Evolutionary conservation across 176 grass and related monocot species (phyloP), one percentile per base, ranked within the genome.

Genomic region (Guadua angustifolia): DNA sequence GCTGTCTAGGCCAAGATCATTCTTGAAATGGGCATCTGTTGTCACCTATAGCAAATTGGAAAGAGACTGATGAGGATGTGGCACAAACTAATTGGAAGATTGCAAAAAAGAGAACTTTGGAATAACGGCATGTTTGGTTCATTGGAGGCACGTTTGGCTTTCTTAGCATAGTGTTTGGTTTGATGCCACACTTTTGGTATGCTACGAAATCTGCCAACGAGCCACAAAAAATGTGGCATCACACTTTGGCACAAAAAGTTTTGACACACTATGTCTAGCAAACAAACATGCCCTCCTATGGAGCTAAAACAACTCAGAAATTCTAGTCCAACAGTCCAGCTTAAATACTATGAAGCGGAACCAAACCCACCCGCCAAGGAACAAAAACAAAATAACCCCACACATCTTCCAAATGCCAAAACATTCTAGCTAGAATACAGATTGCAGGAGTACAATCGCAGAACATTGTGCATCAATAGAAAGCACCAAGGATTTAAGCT

Each of bases 1-100:
- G 43, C 88, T 90, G 79, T 90, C 88, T 6, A 90, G 74, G 22
- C 79, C 88, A 62, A 90, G 88, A 83, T 90, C 88, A 79, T 87
- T 86, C 84, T 90, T 90, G 60, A 90, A 90, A 66, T 87, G 88
- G 51, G 84, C 79, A 74, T 90, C 84, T 69, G 84, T 74, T 50
- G 80, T 83, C 79, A 90, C 84, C 88, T 90, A 14, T 25, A 68
- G 4, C 5, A 26, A 43, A 55, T 61, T 70, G 18, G 52, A 50
- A 78, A 44, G 29, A 79, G 73, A 79, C 21, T 32, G 49, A 43
- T n/a, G 9, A 73, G 14, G 2, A 62, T 73, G 74, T 87, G 19
- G 35, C 6, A 1, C 11, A 9, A 12, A 56, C 7, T n/a, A 39
- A n/a, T 26, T 51, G 5, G 16, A 32, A 42, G n/a, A 29, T 1